Evolutionary conservation across 2,329 filamentous ascomycete species (phyloP), one percentile per base, ranked within the genome.

Genomic region (Penicillium brasilianum): DNA sequence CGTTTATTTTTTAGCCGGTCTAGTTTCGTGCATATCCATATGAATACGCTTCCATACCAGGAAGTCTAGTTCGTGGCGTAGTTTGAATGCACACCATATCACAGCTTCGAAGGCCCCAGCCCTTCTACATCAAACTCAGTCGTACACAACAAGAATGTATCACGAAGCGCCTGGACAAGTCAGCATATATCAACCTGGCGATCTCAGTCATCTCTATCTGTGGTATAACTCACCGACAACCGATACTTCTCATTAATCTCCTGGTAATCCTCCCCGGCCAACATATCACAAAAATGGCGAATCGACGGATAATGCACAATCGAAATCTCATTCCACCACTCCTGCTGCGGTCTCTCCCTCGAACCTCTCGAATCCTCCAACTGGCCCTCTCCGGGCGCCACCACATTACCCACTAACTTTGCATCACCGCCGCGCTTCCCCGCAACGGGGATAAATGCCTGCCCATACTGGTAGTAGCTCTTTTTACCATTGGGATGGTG

Each of bases 271-370:
- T 81, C 77, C 46, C 82, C 82, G 1, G 77, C 80, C 46, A 87
- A 69, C 85, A 88, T 88, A 69, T 87, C 85, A 46, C 83, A 83
- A 69, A 89, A 89, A 72, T 89, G 86, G 62, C 73, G 64, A 37
- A 88, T 83, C 54, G 81, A 86, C 3, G 87, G 86, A 73, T 89
- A 89, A 76, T 88, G 86, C 58, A 87, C 87, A 46, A 89, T 77
- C 0, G 87, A 86, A 62, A 89, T 81, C 74, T 89, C 87, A 71
- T 89, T 84, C 87, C 87, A 89, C 55, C 75, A 76, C 13, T 73
- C 75, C 49, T 63, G 60, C 43, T 67, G 69, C 16, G 64, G 68
- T 34, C 34, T 66, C 18, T 66, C 68, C 52, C 49, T 36, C n/a
- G 44, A 46, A 2, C 69, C 70, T 14, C 69, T 57, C 3, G 71